phyloP scores from a whole-genome alignment of 2,329 filamentous ascomycete species.

The Fusarium continuum region DNA sequence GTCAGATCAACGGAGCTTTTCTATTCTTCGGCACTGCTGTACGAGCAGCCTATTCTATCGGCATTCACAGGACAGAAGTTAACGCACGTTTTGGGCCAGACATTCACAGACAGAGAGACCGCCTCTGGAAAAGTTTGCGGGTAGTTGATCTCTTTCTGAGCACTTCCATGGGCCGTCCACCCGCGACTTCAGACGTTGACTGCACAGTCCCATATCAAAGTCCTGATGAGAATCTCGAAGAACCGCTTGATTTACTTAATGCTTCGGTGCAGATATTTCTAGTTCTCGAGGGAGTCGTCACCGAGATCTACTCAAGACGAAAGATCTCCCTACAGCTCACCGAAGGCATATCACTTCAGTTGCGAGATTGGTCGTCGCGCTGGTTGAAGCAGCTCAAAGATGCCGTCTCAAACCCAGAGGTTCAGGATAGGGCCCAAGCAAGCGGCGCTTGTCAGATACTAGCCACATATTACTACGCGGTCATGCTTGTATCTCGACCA shows the following conservation, averaged over 20 bases:
- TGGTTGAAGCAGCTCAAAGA: constrained; percentile 59
- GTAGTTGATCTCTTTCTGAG: constrained; percentile 63
- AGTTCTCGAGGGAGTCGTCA: constrained; percentile 60
- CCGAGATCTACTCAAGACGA: constrained; percentile 62
- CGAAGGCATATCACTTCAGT: constrained; percentile 61
- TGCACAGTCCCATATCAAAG: constrained; percentile 61
- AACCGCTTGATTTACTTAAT: constrained; percentile 58
- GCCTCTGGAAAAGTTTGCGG: constrained; percentile 63
- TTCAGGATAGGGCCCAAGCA: constrained; percentile 44
- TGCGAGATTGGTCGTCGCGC: constrained; percentile 60
- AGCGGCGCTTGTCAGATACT: constrained; percentile 62
- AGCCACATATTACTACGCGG: constrained; percentile 64
- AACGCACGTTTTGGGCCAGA: constrained; percentile 60
- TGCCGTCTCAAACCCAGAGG: constrained; percentile 41
- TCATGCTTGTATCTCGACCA: constrained; percentile 65
- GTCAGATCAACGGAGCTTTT: constrained; percentile 64
- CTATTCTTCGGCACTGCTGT: constrained; percentile 64
- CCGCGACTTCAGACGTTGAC: constrained; percentile 62
- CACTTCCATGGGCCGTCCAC: constrained; percentile 63
- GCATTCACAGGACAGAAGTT: constrained; percentile 63
- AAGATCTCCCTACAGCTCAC: constrained; percentile 64
- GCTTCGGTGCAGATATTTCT: constrained; percentile 63
- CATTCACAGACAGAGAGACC: constrained; percentile 56
- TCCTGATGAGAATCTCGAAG: constrained; percentile 48
- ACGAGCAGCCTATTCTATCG: constrained; percentile 62